These are phyloP conservation scores for Phytophthora pseudosyringae DNA, from an alignment of 352 stramenopile genomes.

Conservation along the genomic window DNA sequence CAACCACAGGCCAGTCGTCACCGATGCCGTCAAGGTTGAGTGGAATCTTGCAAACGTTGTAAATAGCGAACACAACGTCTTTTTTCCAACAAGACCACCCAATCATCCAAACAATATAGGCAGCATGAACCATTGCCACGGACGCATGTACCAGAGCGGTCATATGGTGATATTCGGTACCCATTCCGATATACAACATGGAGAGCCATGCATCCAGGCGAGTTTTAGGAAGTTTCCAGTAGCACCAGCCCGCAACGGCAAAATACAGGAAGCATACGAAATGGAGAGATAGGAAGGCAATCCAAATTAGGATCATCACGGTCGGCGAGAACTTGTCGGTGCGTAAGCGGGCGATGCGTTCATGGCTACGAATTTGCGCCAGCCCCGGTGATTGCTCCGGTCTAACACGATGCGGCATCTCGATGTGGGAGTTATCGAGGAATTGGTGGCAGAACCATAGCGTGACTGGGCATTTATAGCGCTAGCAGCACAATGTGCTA, in stretches of 20 bases:
- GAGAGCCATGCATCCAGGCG: conserved; percentile 35
- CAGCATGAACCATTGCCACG: conserved; percentile 25
- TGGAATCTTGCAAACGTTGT: conserved; percentile 26
- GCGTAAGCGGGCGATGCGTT: conserved; percentile 4
- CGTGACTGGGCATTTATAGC: conserved; percentile 3
- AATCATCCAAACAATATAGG: conserved; percentile 36
- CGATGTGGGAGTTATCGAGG: background rate
- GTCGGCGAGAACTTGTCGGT: conserved; percentile 29
- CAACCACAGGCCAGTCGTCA: conserved; percentile 3
- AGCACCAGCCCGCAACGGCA: conserved; percentile 22
- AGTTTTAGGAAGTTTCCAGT: conserved; percentile 36
- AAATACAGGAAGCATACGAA: conserved; percentile 40
- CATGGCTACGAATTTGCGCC: conserved; percentile 19
- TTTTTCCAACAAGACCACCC: conserved; percentile 26
- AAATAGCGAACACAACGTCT: conserved; percentile 30
- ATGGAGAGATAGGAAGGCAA: conserved; percentile 31
- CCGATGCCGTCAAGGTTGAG: background rate
- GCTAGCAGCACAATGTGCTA: background rate
- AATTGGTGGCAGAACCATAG: background rate
- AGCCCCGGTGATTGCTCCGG: conserved; percentile 5
- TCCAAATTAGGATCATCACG: conserved; percentile 22
- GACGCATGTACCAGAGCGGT: conserved; percentile 19
- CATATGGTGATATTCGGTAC: conserved; percentile 16
- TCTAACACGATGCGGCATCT: conserved; percentile 18
- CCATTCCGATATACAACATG: conserved; percentile 37